A percentile compares a stretch with the other conserved stretches of the same genome.
Conservation (phyloP, 306 rosid species). For the Fragaria iinumae region DNA sequence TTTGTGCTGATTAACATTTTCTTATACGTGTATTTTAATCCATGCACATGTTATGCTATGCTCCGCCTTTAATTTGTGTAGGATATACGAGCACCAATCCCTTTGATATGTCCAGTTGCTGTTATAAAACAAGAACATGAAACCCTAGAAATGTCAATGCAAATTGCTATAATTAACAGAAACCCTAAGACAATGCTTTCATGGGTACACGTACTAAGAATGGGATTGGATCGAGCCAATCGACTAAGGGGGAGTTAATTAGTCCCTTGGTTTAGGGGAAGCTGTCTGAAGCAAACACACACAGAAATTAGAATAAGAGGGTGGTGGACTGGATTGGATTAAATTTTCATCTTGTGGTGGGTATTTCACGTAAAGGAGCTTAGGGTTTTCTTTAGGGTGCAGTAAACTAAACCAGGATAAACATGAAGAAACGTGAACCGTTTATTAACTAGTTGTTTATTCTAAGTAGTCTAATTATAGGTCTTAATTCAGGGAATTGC, state of each 20-base stretch:
- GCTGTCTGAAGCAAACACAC: constrained; percentile 16
- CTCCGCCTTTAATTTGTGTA: neutral
- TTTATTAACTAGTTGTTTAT: neutral
- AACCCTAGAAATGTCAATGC: neutral
- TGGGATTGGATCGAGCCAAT: constrained; percentile 5
- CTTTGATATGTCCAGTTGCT: neutral
- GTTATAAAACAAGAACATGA: neutral
- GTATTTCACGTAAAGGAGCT: constrained; percentile 5
- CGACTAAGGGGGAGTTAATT: constrained; percentile 10
- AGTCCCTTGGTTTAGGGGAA: constrained; percentile 35
- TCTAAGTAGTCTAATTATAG: neutral
- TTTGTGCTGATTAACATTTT: neutral
- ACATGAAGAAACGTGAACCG: neutral
- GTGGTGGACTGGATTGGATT: neutral
- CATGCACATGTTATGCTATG: constrained; percentile 12
- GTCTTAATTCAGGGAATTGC: neutral
- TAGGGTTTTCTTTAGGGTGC: constrained; percentile 3
- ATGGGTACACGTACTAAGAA: neutral
- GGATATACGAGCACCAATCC: constrained; percentile 1
- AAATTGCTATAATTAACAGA: neutral
- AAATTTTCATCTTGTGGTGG: too few species aligned
- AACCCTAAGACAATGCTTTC: constrained; percentile 12
- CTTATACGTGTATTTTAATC: neutral
- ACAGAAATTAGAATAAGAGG: neutral
- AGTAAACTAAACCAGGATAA: neutral